Conservation (phyloP, 2,329 filamentous ascomycete genomes). For the Mycosphaerella sp. region DNA sequence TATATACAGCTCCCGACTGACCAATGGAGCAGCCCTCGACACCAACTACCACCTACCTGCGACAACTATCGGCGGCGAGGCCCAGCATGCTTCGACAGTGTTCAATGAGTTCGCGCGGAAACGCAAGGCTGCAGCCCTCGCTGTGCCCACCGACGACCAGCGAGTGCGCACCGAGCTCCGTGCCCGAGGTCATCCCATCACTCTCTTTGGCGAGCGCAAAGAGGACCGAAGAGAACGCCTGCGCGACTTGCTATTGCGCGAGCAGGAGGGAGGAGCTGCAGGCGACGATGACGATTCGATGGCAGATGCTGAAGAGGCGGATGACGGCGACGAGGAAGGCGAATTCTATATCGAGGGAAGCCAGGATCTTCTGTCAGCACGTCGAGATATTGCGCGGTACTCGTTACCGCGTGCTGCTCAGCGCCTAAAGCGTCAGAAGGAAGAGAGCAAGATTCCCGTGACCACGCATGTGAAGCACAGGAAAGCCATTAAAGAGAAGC, state of each 20-base stretch:
- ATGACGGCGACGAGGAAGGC: conserved; percentile 70
- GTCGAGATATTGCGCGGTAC: conserved; percentile 72
- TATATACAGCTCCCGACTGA: background rate
- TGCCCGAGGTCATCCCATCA: conserved; percentile 87
- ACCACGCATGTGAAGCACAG: conserved; percentile 89
- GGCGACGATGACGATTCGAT: conserved; percentile 50
- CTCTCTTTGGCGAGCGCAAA: conserved; percentile 84
- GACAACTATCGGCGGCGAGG: conserved; percentile 58
- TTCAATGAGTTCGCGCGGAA: conserved; percentile 87
- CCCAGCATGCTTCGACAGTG: conserved; percentile 78
- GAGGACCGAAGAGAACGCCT: conserved; percentile 80
- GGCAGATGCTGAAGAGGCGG: conserved; percentile 52
- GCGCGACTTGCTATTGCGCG: conserved; percentile 65
- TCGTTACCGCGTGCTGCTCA: conserved; percentile 76
- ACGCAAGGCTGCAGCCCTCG: conserved; percentile 76
- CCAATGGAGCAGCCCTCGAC: conserved; percentile 52
- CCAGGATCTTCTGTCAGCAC: conserved; percentile 64
- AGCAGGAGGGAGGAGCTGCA: conserved; percentile 53
- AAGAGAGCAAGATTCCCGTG: conserved; percentile 75
- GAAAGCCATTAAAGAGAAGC: conserved; percentile 75
- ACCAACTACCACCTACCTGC: conserved; percentile 77
- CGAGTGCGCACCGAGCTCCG: conserved; percentile 74
- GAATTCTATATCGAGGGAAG: conserved; percentile 92
- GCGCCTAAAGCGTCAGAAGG: conserved; percentile 68
- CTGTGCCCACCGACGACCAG: conserved; percentile 88